Percentiles rank a stretch among this genome's conserved stretches.
phyloP scores from a whole-genome alignment of 2,329 filamentous ascomycete genomes.

The Raffaelea deltoideospora region DNA sequence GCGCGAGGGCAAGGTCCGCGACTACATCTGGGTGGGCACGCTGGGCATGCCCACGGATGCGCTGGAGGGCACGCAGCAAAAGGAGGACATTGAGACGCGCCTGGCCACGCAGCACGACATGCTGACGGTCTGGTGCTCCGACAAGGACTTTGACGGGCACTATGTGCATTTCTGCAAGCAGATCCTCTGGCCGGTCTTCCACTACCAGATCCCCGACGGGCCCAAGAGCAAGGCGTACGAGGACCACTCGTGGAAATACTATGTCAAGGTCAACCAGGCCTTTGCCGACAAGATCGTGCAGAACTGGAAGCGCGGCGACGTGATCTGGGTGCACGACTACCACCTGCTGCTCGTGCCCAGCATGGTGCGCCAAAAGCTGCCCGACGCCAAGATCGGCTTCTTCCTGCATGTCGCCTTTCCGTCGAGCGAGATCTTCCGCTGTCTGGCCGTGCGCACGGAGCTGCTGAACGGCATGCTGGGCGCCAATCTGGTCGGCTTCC shows the following conservation, averaged over 20 bases:
- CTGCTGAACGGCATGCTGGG: constrained; percentile 86
- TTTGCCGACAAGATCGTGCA: constrained; percentile 84
- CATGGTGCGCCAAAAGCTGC: constrained; percentile 80
- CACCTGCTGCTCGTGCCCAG: constrained; percentile 76
- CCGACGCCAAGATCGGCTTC: constrained; percentile 90
- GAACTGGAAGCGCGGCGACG: constrained; percentile 86
- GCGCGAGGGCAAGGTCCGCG: constrained; percentile 51
- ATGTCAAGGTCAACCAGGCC: constrained; percentile 79
- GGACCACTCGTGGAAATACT: constrained; percentile 93
- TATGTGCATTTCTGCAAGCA: constrained; percentile 96
- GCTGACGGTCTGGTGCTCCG: constrained; percentile 69
- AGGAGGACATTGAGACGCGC: constrained; percentile 68
- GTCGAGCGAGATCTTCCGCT: constrained; percentile 90
- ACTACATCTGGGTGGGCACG: constrained; percentile 84
- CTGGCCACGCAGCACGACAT: constrained; percentile 71
- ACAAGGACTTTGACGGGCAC: constrained; percentile 88
- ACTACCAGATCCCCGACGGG: constrained; percentile 95
- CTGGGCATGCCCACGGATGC: constrained; percentile 89
- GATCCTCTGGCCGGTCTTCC: constrained; percentile 93
- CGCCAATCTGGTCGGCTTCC: constrained; percentile 83
- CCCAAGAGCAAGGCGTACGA: constrained; percentile 97
- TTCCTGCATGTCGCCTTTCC: constrained; percentile 93
- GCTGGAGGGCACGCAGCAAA: constrained; percentile 57
- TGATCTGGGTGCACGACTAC: constrained; percentile 93
- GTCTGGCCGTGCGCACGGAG: constrained; percentile 72